phyloP scores from a whole-genome alignment of 192 early-diverging fungal genomes.

The Glomus cerebriforme region DNA sequence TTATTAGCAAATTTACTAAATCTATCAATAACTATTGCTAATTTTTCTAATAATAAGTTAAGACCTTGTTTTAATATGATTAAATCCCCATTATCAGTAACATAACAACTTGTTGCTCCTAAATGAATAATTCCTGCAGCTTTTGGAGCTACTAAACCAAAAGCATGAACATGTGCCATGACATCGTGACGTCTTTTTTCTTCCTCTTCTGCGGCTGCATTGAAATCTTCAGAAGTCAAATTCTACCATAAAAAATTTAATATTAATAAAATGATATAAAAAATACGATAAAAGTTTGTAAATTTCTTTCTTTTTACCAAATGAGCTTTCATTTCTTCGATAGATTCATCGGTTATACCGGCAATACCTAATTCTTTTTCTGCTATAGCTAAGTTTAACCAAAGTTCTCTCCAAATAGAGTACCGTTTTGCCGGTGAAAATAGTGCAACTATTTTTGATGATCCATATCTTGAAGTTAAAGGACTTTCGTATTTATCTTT shows the following conservation, averaged over 20 bases:
- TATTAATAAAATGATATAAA: too few species aligned
- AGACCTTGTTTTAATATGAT: constrained; percentile 95
- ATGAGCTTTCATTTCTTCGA: constrained; percentile 89
- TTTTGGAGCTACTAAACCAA: constrained; percentile 79
- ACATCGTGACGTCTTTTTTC: constrained; percentile 95
- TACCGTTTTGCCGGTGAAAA: constrained; percentile 97
- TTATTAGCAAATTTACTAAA: constrained; percentile 76
- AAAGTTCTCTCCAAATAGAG: constrained; percentile 93
- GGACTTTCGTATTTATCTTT: constrained; percentile 85
- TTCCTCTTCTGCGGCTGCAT: constrained; percentile 86
- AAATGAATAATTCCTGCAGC: constrained; percentile 97
- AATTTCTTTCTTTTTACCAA: constrained; percentile 49
- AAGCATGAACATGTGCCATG: constrained; percentile 99
- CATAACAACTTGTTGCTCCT: constrained; percentile 98
- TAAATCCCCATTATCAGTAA: constrained; percentile 99
- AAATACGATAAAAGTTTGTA: too few species aligned
- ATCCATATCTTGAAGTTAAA: constrained; percentile 96
- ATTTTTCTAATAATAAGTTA: constrained; percentile 88
- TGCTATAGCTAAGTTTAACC: constrained; percentile 90
- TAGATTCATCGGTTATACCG: constrained; percentile 84
- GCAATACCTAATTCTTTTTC: constrained; percentile 89
- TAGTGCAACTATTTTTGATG: constrained; percentile 94
- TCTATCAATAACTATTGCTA: constrained; percentile 79
- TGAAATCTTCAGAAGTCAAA: constrained; percentile 81
- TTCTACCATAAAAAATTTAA: background rate